These are phyloP conservation scores for Trapa bicornis DNA, from an alignment of 345 rosid genomes.

Conservation along the genomic window DNA sequence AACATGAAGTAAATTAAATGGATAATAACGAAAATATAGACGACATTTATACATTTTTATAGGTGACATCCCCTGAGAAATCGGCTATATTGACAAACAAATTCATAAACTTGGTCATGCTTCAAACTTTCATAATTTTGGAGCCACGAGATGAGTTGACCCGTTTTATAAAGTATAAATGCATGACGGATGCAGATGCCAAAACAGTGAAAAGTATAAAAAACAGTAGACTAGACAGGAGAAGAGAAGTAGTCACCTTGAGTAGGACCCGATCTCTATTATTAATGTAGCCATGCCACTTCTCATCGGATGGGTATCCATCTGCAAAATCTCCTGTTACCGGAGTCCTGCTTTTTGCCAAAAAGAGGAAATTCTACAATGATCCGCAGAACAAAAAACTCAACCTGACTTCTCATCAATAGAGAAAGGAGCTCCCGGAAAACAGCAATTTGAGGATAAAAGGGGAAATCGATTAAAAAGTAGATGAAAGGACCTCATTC, in stretches of 20 bases:
- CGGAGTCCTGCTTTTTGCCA: conserved; percentile 40
- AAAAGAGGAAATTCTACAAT: not conserved
- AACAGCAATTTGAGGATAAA: conserved; percentile 2
- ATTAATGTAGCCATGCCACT: conserved; percentile 95
- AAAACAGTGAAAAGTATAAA: not conserved
- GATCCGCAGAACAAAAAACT: not conserved
- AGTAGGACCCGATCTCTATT: conserved; percentile 84
- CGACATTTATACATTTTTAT: too few relatives aligned
- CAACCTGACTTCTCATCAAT: not conserved
- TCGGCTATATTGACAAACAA: not conserved
- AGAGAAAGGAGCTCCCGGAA: not conserved
- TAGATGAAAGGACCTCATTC: conserved; percentile 44
- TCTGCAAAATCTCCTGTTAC: conserved; percentile 46
- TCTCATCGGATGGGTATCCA: conserved; percentile 84
- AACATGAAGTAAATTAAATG: too few relatives aligned
- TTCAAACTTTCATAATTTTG: not conserved
- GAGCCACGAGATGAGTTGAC: not conserved
- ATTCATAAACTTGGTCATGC: not conserved
- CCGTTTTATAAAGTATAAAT: not conserved
- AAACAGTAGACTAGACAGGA: not conserved
- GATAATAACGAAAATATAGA: too few relatives aligned
- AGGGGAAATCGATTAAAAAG: not conserved
- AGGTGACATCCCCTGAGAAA: not conserved
- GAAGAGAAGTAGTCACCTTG: conserved; percentile 36
- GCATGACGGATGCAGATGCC: not conserved